Base-by-base conservation (phyloP, 208 protist species). In the Vickermania spadyakhi region DNA sequence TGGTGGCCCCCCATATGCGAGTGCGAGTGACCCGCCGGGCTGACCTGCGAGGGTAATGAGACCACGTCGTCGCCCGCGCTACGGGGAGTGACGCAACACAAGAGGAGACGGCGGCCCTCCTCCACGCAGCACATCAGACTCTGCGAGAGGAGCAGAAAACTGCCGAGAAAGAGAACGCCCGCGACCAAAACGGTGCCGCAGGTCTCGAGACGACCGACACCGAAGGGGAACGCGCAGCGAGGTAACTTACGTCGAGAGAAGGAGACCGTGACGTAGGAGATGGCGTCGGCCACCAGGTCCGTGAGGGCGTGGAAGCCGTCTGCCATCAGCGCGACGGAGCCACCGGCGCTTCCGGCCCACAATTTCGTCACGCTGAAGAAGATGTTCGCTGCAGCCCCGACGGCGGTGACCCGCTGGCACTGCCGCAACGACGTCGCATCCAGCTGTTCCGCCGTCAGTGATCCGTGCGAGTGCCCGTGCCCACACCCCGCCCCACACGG, bases 291-390 rank as follows among this genome's bases (percentile, higher is more conserved):
- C 14, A 90, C 42, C 49, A 94, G 70, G 64, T 94, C 88, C 4
- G 83, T 85, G n/a, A 94, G 58, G 4, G 88, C 62, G 58, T 94
- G 88, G 55, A 92, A 87, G 41, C 88, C 88, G 61, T 94, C 88
- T 23, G 88, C 88, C 28, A 94, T 68, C 36, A 94, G 76, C 14
- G 88, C 88, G 3, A 92, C 84, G 11, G 82, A 92, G 52, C 88
- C 88, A 18, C 88, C 88, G 2, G 80, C 65, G 3, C 71, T 71
- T 53, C 88, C 88, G 26, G 81, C 18, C 62, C 74, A 88, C 4
- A 94, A 59, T 58, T 94, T 94, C 0, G 74, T 78, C 21, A 70
- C 66, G 56, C 77, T 75, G 62, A 94, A 91, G 61, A 92, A 83
- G 13, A 94, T 60, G 31, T 94, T 94, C 0, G 84, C 84, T 18